phyloP scores from a whole-genome alignment of 164 flowering plant genomes.

The Protea cynaroides region DNA sequence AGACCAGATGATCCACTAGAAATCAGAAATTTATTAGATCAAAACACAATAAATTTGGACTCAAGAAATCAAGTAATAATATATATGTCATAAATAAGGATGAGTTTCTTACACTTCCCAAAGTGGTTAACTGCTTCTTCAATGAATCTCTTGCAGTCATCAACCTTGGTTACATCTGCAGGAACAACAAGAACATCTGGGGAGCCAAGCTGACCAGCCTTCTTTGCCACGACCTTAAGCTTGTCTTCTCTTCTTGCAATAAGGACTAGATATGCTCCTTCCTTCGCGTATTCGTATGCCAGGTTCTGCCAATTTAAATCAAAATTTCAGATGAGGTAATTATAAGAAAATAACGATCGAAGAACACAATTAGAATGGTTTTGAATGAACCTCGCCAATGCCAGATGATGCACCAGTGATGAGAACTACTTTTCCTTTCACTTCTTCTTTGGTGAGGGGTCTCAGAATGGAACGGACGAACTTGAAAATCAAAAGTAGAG shows the following conservation, averaged over 20 bases:
- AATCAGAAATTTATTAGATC: neutral
- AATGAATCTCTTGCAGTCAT: slow-evolving; percentile 40
- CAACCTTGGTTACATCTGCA: slow-evolving; percentile 48
- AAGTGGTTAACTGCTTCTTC: slow-evolving; percentile 40
- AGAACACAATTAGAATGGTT: neutral
- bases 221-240: slow-evolving; percentile 37
- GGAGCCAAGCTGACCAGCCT: slow-evolving; percentile 40
- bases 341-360: neutral
- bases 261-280: slow-evolving; percentile 46
- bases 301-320: slow-evolving; percentile 22
- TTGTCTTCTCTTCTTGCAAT: slow-evolving; percentile 47
- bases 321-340: neutral
- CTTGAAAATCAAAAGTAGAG: slow-evolving; percentile 33
- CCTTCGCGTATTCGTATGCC: slow-evolving; percentile 61
- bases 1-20: slow-evolving; percentile 73
- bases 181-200: slow-evolving; percentile 39
- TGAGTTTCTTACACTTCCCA: slow-evolving; percentile 36
- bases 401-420: slow-evolving; percentile 84
- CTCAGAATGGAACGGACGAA: slow-evolving; percentile 15
- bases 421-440: slow-evolving; percentile 59
- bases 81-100: no score
- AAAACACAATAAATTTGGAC: no score
- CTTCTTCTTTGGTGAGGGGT: slow-evolving; percentile 34
- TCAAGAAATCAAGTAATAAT: no score
- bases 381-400: slow-evolving; percentile 54